These are phyloP conservation scores for Lathyrus oleraceus DNA, from an alignment of 306 rosid genomes.

Conservation along the genomic window DNA sequence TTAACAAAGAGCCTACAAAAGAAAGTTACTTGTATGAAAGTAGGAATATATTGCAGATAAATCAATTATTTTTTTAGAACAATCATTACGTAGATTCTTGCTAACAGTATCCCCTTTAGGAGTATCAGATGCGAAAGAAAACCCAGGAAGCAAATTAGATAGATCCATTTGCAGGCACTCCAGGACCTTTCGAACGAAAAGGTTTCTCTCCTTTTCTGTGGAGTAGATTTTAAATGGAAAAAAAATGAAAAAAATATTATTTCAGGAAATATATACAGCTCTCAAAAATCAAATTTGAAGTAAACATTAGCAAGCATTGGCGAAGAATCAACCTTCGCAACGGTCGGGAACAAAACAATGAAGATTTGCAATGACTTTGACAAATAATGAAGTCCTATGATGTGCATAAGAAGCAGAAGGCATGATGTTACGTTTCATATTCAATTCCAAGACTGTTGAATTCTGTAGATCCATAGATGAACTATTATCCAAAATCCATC, in stretches of 20 bases:
- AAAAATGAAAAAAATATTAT: conserved; percentile 34
- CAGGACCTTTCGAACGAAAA: conserved; percentile 73
- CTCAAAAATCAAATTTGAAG: conserved; percentile 22
- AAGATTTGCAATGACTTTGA: conserved; percentile 95
- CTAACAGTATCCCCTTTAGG: conserved; percentile 60
- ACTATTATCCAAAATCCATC: conserved; percentile 80
- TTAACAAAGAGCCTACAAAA: conserved; percentile 83
- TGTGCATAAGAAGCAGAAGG: conserved; percentile 77
- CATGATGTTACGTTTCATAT: conserved; percentile 53
- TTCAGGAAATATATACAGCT: conserved; percentile 28
- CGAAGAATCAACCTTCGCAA: conserved; percentile 79
- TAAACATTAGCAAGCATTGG: conserved; percentile 27
- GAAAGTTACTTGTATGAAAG: conserved; percentile 42
- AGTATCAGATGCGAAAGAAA: conserved; percentile 63
- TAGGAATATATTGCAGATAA: conserved; percentile 23
- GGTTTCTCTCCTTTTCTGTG: conserved; percentile 92
- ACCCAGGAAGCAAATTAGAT: conserved; percentile 61
- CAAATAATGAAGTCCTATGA: conserved; percentile 85
- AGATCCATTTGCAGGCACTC: conserved; percentile 83
- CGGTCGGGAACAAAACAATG: conserved; percentile 89
- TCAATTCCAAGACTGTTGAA: conserved; percentile 55
- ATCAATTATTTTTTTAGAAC: conserved; percentile 12
- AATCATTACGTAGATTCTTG: conserved; percentile 79
- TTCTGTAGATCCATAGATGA: conserved; percentile 43
- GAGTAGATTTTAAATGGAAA: conserved; percentile 38